Evolutionary conservation across 2,329 filamentous ascomycete genomes (phyloP), one percentile per base, ranked within the genome.

Genomic region (Aspergillus novofumigatus): DNA sequence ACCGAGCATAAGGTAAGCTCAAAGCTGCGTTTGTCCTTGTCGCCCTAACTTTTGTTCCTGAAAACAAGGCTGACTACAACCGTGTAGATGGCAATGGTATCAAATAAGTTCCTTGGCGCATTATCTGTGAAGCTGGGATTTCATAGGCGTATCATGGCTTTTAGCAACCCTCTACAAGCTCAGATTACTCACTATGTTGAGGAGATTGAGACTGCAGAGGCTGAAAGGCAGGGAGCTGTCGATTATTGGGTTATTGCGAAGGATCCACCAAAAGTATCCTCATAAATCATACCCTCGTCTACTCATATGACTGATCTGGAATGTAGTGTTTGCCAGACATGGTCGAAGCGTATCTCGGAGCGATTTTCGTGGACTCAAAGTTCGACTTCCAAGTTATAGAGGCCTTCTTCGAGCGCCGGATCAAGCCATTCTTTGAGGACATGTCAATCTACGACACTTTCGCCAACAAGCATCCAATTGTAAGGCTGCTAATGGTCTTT

Each of bases 71-170:
- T 69, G 49, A 67, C 23, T 26, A 28, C 7, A 52, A 35, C n/a
- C 45, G 21, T 49, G 38, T 58, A 80, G 77, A 97, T 95, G 87
- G 91, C 92, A n/a, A 97, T 99, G 90, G 92, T 94, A 0, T 94
- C 91, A 53, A 99, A 99, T 76, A 92, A 92, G 59, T 99, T 97
- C 69, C 81, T 97, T 1, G 91, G 90, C 1, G 90, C 87, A 20
- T 79, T 97, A 3, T 89, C 89, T 58, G 90, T 95, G 3, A 82
- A 85, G 50, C 82, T 97, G 0, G 87, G 84, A 0, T 88, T 97
- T 55, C 86, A 97, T 69, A 83, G 80, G 51, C 87, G 93, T 69
- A 76, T 97, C 17, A 82, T 80, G 66, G 75, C 72, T 61, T 73
- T 73, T 59, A 77, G 71, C 56, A 69, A 56, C 14, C 64, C 73